Base-by-base conservation (phyloP, 306 rosid genomes). In the Gleditsia sinensis region DNA sequence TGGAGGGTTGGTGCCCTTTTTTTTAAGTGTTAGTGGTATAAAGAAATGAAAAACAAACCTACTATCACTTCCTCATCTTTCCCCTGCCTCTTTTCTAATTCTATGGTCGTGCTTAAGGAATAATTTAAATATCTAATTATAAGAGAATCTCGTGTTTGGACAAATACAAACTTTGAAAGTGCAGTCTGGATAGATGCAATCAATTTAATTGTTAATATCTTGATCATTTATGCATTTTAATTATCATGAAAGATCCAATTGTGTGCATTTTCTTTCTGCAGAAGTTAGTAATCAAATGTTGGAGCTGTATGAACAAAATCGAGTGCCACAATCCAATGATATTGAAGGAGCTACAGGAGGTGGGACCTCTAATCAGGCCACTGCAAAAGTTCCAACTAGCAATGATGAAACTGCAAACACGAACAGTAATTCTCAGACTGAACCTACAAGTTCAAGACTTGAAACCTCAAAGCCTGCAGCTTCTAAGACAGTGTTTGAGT, bases 241-340 rank as follows among this genome's bases (percentile, higher is more conserved):
- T 45, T 42, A 51, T 67, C 10, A 19, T 39, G 40, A 61, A 69
- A 76, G 58, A 60, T 85, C 67, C 71, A 56, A 82, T 51, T 19
- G 57, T 81, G 23, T 71, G 34, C 10, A 25, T 14, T 79, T 75
- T 25, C 72, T 69, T 84, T 80, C 46, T 88, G 96, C 95, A 94
- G 99, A 94, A 85, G 96, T 94, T 60, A 90, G 99, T 86, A 90
- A 94, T 80, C 99, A 94, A 87, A 94, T 94, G 97, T 84, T 92
- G 82, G 99, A 94, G 86, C 88, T 94, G 37, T 92, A 94, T 67
- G 97, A 94, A 83, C 97, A 92, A 78, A 90, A 91, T 69, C 87
- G 89, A 64, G 83, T 83, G 75, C 92, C 91, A 46, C 91, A 81
- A 70, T 83, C 95, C 57, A 87, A 76, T 58, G 97, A 94, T 33